Percentiles rank a stretch among this genome's conserved stretches.
These are phyloP conservation scores for Globisporangium spiculum DNA, from an alignment of 352 stramenopile species.

Conservation along the genomic window DNA sequence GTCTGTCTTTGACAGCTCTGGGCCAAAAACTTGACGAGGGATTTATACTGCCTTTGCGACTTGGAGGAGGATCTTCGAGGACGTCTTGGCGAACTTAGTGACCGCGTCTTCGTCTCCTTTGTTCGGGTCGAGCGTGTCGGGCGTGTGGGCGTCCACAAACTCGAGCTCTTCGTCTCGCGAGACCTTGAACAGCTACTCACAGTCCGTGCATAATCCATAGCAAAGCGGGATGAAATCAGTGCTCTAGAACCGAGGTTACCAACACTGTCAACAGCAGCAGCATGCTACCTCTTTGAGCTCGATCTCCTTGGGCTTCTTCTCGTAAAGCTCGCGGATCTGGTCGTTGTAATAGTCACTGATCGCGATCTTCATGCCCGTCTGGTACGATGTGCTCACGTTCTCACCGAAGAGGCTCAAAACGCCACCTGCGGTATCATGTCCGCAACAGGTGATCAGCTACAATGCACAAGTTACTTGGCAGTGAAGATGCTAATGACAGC, in stretches of 20 bases:
- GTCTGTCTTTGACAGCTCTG: not conserved
- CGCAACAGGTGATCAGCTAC: not conserved
- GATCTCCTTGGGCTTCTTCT: slow-evolving; percentile 43
- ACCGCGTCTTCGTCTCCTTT: slow-evolving; percentile 36
- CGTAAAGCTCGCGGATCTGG: slow-evolving; percentile 86
- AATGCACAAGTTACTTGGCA: not conserved
- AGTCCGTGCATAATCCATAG: not conserved
- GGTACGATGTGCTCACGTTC: slow-evolving; percentile 59
- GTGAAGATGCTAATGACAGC: not conserved
- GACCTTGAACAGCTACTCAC: slow-evolving; percentile 60
- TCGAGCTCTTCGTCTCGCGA: slow-evolving; percentile 70
- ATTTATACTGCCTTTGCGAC: slow-evolving; percentile 39
- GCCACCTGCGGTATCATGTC: slow-evolving; percentile 26
- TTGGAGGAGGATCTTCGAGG: slow-evolving; percentile 59
- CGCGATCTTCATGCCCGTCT: slow-evolving; percentile 69
- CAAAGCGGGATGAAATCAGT: not conserved
- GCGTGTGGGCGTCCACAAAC: slow-evolving; percentile 61
- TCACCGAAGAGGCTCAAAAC: slow-evolving; percentile 52
- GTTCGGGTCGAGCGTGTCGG: slow-evolving; percentile 38
- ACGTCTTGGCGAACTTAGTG: slow-evolving; percentile 48
- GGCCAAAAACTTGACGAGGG: not conserved
- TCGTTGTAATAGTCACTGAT: slow-evolving; percentile 89
- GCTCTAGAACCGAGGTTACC: not conserved
- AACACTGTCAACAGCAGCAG: not conserved
- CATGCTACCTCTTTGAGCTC: slow-evolving; percentile 72